A percentile compares a stretch with the other conserved stretches of the same genome.
Evolutionary conservation across 805 yeast species (phyloP).

Genomic region (Wilhelminamyces savonicus): DNA sequence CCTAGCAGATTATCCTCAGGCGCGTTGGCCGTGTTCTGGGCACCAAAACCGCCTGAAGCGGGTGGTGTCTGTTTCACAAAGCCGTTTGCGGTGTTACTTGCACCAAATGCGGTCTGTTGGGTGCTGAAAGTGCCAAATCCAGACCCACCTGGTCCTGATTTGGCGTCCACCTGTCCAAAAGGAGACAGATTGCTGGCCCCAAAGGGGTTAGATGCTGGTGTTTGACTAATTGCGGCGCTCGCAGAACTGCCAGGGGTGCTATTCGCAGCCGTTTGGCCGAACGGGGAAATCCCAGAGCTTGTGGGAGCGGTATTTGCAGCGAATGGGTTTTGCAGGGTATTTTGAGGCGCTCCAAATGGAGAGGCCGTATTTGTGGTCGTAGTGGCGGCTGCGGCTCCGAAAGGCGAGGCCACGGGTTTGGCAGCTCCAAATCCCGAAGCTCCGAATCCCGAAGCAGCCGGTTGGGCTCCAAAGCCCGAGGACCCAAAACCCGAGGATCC

Average conservation of each 20-base stretch:
- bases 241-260: too few species aligned
- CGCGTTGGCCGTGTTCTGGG: too few species aligned
- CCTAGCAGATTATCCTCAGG: too few species aligned
- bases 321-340: too few species aligned
- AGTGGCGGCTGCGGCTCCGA: slow-evolving; percentile 5
- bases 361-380: slow-evolving; percentile 4
- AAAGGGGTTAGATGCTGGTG: slow-evolving; percentile 3
- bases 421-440: slow-evolving; percentile 11
- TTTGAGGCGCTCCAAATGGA: slow-evolving; percentile 7
- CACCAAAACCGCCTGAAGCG: too few species aligned
- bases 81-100: slow-evolving; percentile 1
- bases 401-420: slow-evolving; percentile 1
- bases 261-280: too few species aligned
- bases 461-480: slow-evolving; percentile 5
- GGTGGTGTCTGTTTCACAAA: too few species aligned
- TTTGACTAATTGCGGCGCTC: too few species aligned
- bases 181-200: slow-evolving; percentile 2
- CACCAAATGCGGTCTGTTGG: slow-evolving; percentile 5
- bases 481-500: neutral
- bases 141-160: slow-evolving; percentile 6
- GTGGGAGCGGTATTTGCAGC: too few species aligned
- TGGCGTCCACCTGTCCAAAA: slow-evolving; percentile 1
- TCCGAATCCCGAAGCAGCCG: slow-evolving; percentile 4
- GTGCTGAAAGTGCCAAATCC: slow-evolving; percentile 4
- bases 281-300: too few species aligned